Evolutionary conservation across 495 filamentous ascomycete genomes (phyloP).

Genomic region (Podospora appendiculata): DNA sequence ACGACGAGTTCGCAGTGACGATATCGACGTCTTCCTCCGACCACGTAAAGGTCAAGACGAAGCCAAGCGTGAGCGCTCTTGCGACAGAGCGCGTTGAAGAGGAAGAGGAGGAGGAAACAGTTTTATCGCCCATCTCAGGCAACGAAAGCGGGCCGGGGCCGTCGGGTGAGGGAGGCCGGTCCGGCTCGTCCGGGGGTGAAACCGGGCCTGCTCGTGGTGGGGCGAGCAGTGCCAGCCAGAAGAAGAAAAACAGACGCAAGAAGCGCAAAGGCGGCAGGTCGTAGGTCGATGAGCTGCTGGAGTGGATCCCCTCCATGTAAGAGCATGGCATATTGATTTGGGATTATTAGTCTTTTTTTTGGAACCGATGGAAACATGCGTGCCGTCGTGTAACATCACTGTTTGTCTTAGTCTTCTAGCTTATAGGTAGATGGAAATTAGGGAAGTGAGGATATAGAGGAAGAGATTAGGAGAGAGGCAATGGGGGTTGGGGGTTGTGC

Average conservation of each 20-base stretch:
- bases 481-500: too few relatives aligned
- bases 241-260: slow-evolving; percentile 32
- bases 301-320: slow-evolving; percentile 12
- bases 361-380: too few relatives aligned
- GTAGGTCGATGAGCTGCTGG: slow-evolving; percentile 20
- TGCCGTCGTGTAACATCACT: too few relatives aligned
- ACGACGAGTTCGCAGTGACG: slow-evolving; percentile 15
- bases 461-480: too few relatives aligned
- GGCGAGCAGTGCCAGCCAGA: slow-evolving; percentile 7
- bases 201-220: neutral
- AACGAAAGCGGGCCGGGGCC: slow-evolving; percentile 11
- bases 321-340: neutral
- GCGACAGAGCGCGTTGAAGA: neutral
- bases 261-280: slow-evolving; percentile 35
- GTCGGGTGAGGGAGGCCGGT: neutral
- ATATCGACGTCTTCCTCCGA: slow-evolving; percentile 7
- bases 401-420: too few relatives aligned
- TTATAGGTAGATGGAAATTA: too few relatives aligned
- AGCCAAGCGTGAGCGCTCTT: neutral
- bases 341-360: too few relatives aligned
- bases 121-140: slow-evolving; percentile 4
- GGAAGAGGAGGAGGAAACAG: slow-evolving; percentile 12
- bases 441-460: too few relatives aligned
- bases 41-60: neutral
- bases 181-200: neutral